These are phyloP conservation scores for Thraustochytrium sp. DNA, from an alignment of 352 stramenopile species.

Conservation along the genomic window DNA sequence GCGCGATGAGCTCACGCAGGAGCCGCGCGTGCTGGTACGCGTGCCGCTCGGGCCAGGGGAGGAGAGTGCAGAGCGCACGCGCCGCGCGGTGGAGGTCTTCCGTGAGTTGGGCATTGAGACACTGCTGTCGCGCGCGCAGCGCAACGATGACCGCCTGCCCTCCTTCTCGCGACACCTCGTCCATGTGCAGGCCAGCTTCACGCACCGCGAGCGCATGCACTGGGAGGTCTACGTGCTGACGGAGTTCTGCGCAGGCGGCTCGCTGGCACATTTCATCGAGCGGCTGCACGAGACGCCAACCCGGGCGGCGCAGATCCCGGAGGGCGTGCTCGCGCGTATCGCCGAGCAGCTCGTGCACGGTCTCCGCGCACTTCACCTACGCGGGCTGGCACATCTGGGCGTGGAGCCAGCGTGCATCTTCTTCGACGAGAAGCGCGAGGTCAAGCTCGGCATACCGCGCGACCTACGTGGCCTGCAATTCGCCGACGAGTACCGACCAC, in stretches of 20 bases:
- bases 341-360: background rate
- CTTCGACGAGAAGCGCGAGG: background rate
- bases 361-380: background rate
- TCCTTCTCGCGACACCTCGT: background rate
- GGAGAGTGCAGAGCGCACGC: background rate
- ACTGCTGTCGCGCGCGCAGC: background rate
- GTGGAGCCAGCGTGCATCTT: slow-evolving; percentile 29
- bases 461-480: background rate
- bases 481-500: background rate
- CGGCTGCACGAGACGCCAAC: background rate
- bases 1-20: background rate
- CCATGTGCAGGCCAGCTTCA: background rate
- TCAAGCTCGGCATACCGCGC: background rate
- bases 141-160: slow-evolving; percentile 10
- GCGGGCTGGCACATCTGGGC: background rate
- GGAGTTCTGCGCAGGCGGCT: background rate
- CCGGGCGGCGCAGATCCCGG: background rate
- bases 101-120: background rate
- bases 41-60: background rate
- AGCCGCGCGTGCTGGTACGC: background rate
- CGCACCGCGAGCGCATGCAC: background rate
- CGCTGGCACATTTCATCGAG: background rate
- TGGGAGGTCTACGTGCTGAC: background rate
- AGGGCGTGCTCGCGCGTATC: background rate
- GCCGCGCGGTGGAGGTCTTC: background rate